phyloP scores from a whole-genome alignment of 2,329 filamentous ascomycete genomes.

The Venturia oleaginea region DNA sequence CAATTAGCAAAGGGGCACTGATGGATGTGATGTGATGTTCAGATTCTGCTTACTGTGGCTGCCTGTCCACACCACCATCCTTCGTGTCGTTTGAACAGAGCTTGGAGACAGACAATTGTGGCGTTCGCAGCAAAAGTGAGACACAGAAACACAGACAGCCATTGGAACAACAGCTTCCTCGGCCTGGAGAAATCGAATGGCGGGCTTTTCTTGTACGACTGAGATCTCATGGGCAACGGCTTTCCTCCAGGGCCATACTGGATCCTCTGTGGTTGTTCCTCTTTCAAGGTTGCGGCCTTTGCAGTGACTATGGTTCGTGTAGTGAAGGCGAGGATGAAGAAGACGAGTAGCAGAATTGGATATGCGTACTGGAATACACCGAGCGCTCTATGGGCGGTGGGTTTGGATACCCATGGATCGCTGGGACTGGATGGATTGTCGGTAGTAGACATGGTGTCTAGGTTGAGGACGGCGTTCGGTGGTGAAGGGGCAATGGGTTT shows the following conservation, averaged over 20 bases:
- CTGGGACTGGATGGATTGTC: neutral
- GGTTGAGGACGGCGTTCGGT: neutral
- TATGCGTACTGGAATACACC: slow-evolving; percentile 48
- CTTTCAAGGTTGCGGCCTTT: slow-evolving; percentile 31
- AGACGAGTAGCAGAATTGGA: slow-evolving; percentile 53
- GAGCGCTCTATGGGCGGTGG: slow-evolving; percentile 24
- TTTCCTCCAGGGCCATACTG: slow-evolving; percentile 79
- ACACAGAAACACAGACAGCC: slow-evolving; percentile 60
- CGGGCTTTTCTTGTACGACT: slow-evolving; percentile 30
- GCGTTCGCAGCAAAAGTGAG: slow-evolving; percentile 70
- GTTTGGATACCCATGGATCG: slow-evolving; percentile 7
- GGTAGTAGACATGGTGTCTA: neutral
- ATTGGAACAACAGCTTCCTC: slow-evolving; percentile 65
- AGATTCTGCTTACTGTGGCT: slow-evolving; percentile 52
- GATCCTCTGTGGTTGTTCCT: slow-evolving; percentile 28
- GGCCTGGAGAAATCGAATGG: slow-evolving; percentile 51
- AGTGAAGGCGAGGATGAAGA: slow-evolving; percentile 56
- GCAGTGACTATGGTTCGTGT: slow-evolving; percentile 49
- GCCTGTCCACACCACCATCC: slow-evolving; percentile 78
- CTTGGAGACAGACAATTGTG: slow-evolving; percentile 63
- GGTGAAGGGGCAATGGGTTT: neutral
- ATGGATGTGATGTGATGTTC: slow-evolving; percentile 17
- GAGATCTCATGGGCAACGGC: slow-evolving; percentile 51
- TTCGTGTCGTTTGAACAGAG: slow-evolving; percentile 54
- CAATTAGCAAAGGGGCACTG: slow-evolving; percentile 10